A percentile compares a stretch with the other conserved stretches of the same genome.
phyloP scores from a whole-genome alignment of 2,329 filamentous ascomycete species.

The Thielaviopsis musarum region DNA sequence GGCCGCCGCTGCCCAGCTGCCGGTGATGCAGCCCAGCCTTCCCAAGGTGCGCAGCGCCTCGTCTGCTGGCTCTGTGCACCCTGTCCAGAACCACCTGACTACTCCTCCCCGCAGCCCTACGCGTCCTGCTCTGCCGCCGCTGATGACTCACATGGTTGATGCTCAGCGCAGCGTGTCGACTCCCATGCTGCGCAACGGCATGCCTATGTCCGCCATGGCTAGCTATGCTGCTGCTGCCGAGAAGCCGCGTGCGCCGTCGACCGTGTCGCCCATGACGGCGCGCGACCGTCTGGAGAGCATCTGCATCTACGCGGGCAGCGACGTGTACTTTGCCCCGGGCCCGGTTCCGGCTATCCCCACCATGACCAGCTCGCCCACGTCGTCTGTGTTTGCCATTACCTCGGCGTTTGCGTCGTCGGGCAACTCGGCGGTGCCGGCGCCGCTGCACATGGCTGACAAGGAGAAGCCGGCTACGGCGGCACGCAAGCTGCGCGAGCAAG shows the following conservation, averaged over 20 bases:
- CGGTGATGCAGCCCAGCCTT: constrained; percentile 17
- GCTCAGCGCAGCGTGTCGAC: constrained; percentile 26
- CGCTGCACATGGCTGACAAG: constrained; percentile 13
- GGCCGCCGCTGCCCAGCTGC: constrained; percentile 48
- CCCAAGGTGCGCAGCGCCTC: constrained; percentile 10
- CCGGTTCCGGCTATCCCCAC: constrained; percentile 35
- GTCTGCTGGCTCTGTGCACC: constrained; percentile 13
- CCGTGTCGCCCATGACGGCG: constrained; percentile 7
- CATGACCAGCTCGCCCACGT: constrained; percentile 25
- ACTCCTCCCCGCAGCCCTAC: constrained; percentile 44
- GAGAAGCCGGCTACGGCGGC: constrained; percentile 10
- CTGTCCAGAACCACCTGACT: constrained; percentile 29
- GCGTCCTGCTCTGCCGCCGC: constrained; percentile 23
- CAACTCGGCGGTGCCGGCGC: constrained; percentile 19
- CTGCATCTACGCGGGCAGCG: constrained; percentile 49
- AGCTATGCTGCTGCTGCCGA: constrained; percentile 15
- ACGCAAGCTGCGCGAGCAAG: constrained; percentile 17
- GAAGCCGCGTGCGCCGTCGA: constrained; percentile 1
- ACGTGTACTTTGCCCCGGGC: constrained; percentile 47
- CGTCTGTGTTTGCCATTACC: constrained; percentile 10
- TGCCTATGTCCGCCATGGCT: constrained; percentile 33
- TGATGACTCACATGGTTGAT: constrained; percentile 14
- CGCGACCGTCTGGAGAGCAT: constrained; percentile 44
- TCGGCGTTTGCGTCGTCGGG: constrained; percentile 16
- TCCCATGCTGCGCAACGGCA: constrained; percentile 38